phyloP scores from a whole-genome alignment of 345 rosid species.

The Eucalyptus marginata region DNA sequence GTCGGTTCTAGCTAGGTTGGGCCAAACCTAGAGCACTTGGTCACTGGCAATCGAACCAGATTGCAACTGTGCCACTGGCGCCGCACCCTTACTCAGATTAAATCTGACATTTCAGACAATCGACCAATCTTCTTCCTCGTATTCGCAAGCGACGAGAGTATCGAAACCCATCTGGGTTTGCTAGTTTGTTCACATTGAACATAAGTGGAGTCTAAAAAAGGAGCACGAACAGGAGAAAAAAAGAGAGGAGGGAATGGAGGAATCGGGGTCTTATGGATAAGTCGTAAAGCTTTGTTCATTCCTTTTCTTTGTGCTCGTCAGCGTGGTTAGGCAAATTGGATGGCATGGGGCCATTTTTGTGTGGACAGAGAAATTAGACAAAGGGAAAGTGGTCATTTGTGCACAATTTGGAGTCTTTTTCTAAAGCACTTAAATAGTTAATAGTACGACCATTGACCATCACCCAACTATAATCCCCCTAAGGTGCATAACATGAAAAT shows the following conservation, averaged over 20 bases:
- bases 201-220: not conserved
- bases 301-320: not conserved
- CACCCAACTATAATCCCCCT: not conserved
- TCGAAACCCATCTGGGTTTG: not conserved
- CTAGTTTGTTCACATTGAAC: not conserved
- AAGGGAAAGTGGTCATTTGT: not conserved
- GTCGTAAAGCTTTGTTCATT: not conserved
- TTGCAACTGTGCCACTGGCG: not conserved
- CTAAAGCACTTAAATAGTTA: not conserved
- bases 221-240: not conserved
- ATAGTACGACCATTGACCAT: not conserved
- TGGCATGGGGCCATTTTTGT: not conserved
- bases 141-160: not conserved
- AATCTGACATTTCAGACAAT: not conserved
- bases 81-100: not conserved
- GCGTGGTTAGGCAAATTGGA: not conserved
- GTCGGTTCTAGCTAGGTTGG: not conserved
- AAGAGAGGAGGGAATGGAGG: not conserved
- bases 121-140: not conserved
- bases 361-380: not conserved
- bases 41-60: not conserved
- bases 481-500: not conserved
- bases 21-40: not conserved
- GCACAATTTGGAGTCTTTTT: not conserved
- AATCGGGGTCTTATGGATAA: not conserved